Evolutionary conservation across 2,329 filamentous ascomycete species (phyloP).

Genomic region (Metarhizium anisopliae): DNA sequence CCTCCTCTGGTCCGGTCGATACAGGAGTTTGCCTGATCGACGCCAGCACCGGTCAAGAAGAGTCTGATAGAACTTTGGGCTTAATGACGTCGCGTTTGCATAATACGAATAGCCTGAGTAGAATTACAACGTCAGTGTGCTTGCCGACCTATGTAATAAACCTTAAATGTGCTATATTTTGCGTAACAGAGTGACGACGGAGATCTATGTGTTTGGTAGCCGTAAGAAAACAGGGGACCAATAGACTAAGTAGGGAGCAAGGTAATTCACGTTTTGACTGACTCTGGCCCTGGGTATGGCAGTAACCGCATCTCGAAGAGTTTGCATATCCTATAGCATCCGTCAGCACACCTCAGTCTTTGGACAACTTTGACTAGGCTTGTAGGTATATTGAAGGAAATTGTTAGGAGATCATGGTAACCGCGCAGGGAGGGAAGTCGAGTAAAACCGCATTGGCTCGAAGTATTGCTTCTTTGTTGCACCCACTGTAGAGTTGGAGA

Average conservation of each 20-base stretch:
- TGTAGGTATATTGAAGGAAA: not conserved
- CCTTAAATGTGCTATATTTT: not conserved
- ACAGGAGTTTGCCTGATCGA: constrained; percentile 61
- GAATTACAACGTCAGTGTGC: constrained; percentile 15
- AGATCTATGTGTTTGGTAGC: not conserved
- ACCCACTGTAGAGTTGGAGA: not conserved
- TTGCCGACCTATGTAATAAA: not conserved
- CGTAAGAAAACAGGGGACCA: not conserved
- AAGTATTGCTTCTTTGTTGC: not conserved
- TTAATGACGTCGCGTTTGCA: constrained; percentile 51
- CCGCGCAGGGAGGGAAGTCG: not conserved
- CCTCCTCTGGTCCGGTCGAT: constrained; percentile 66
- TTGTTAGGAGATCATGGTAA: not conserved
- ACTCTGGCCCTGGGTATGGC: constrained; percentile 37
- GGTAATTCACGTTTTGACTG: constrained; percentile 37
- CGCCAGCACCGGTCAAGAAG: constrained; percentile 72
- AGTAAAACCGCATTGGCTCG: not conserved
- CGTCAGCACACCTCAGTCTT: not conserved
- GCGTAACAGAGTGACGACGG: too few species aligned
- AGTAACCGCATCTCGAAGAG: constrained; percentile 45
- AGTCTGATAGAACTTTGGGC: constrained; percentile 58
- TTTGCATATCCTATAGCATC: constrained; percentile 37
- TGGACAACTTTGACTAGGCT: not conserved
- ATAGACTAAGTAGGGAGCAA: not conserved
- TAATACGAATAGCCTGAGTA: constrained; percentile 64